These are phyloP conservation scores for Moniliophthora roreri DNA, from an alignment of 1,284 basidiomycete genomes.

Conservation along the genomic window DNA sequence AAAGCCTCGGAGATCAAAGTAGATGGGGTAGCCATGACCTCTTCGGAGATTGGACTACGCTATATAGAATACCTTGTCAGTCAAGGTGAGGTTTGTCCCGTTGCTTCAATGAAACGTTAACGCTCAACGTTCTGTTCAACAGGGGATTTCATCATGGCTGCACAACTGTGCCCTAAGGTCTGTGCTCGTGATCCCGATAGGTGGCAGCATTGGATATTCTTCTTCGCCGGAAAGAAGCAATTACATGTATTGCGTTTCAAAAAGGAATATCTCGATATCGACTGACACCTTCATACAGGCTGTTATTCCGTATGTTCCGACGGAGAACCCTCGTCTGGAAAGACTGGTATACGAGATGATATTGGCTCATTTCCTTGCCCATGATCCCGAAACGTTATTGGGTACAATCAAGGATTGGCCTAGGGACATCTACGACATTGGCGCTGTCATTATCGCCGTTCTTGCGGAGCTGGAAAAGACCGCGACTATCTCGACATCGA, in stretches of 20 bases:
- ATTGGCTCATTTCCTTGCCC: slow-evolving; percentile 81
- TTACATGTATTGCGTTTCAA: slow-evolving; percentile 58
- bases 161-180: slow-evolving; percentile 84
- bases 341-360: slow-evolving; percentile 95
- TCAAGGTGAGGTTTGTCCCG: slow-evolving; percentile 54
- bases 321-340: slow-evolving; percentile 76
- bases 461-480: slow-evolving; percentile 77
- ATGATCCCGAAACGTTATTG: slow-evolving; percentile 78
- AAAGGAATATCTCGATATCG: not conserved
- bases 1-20: slow-evolving; percentile 14
- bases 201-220: slow-evolving; percentile 97
- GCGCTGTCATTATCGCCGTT: slow-evolving; percentile 85
- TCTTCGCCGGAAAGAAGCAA: slow-evolving; percentile 83
- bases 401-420: slow-evolving; percentile 89
- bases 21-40: slow-evolving; percentile 49
- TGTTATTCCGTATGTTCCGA: slow-evolving; percentile 91
- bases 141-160: slow-evolving; percentile 86
- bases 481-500: slow-evolving; percentile 54
- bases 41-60: slow-evolving; percentile 76
- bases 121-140: slow-evolving; percentile 2
- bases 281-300: slow-evolving; percentile 41
- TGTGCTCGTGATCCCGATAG: slow-evolving; percentile 76
- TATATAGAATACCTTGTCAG: slow-evolving; percentile 82
- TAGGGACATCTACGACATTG: slow-evolving; percentile 84
- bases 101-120: not conserved